Evolutionary conservation across 2,329 filamentous ascomycete species (phyloP).

Genomic region (Aspergillus puulaauensis): DNA sequence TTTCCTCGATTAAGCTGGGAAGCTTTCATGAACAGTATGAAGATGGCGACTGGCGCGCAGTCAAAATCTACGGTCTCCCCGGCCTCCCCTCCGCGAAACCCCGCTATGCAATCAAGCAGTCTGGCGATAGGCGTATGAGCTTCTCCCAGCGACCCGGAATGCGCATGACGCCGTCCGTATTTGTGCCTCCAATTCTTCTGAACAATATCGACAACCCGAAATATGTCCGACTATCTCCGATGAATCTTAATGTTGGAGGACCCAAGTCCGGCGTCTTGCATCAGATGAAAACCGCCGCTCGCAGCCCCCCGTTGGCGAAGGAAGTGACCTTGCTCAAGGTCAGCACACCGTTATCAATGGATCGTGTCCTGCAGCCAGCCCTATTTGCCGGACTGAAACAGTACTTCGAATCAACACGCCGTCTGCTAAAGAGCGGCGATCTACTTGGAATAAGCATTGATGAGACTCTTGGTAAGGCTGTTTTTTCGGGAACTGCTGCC

Average conservation of each 20-base stretch:
- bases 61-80: conserved; percentile 84
- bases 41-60: conserved; percentile 77
- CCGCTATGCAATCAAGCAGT: conserved; percentile 55
- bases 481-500: conserved; percentile 66
- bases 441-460: conserved; percentile 87
- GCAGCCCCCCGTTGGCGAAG: conserved; percentile 60
- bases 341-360: conserved; percentile 82
- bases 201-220: conserved; percentile 79
- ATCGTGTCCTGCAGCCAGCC: conserved; percentile 79
- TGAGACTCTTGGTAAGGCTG: conserved; percentile 74
- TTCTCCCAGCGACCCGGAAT: conserved; percentile 50
- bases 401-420: conserved; percentile 79
- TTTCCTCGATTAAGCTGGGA: conserved; percentile 64
- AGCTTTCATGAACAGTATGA: conserved; percentile 47
- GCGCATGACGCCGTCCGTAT: conserved; percentile 61
- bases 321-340: conserved; percentile 89
- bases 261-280: conserved; percentile 59
- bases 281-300: conserved; percentile 44
- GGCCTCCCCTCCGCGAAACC: conserved; percentile 57
- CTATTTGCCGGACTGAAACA: conserved; percentile 83
- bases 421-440: conserved; percentile 83
- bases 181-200: conserved; percentile 81
- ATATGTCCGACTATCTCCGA: conserved; percentile 74
- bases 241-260: conserved; percentile 43
- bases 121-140: conserved; percentile 53